Evolutionary conservation across 345 rosid species (phyloP).

Genomic region (Diplotaxis tenuifolia): DNA sequence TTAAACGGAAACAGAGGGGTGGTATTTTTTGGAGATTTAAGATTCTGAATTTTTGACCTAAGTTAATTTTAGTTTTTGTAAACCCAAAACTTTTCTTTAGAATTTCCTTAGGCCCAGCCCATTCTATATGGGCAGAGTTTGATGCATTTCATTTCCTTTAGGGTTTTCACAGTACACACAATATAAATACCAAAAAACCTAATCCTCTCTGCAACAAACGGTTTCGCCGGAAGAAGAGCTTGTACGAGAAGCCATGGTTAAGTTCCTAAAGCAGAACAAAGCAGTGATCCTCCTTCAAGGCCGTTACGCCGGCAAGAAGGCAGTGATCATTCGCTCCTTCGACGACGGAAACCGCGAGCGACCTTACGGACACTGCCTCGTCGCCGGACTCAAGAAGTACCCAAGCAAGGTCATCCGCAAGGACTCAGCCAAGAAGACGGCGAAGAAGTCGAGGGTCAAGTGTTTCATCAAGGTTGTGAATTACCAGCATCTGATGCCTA

Average conservation of each 20-base stretch:
- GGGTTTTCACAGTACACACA: slow-evolving; percentile 6
- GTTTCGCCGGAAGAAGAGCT: slow-evolving; percentile 1
- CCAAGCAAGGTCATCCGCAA: not conserved
- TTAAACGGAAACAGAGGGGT: no score
- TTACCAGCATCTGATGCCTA: slow-evolving; percentile 61
- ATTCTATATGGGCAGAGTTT: not conserved
- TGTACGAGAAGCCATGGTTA: slow-evolving; percentile 42
- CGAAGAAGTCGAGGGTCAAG: slow-evolving; percentile 1
- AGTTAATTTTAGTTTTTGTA: no score
- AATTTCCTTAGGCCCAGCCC: not conserved
- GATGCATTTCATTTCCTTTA: not conserved
- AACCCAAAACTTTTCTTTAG: not conserved
- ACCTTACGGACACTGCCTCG: not conserved
- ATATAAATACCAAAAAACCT: not conserved
- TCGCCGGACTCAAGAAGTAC: not conserved
- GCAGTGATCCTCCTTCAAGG: slow-evolving; percentile 61
- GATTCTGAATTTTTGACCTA: no score
- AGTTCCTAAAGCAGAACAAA: slow-evolving; percentile 56
- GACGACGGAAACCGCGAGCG: not conserved
- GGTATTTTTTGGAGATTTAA: no score
- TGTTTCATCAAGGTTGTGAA: slow-evolving; percentile 26
- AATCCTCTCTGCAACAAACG: not conserved
- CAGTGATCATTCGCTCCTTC: not conserved
- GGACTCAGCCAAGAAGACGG: not conserved
- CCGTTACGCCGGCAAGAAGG: slow-evolving; percentile 46